Percentiles rank a stretch among this genome's conserved stretches.
phyloP scores from a whole-genome alignment of 1,284 basidiomycete species.

The Sporisorium iseilematis-ciliati region DNA sequence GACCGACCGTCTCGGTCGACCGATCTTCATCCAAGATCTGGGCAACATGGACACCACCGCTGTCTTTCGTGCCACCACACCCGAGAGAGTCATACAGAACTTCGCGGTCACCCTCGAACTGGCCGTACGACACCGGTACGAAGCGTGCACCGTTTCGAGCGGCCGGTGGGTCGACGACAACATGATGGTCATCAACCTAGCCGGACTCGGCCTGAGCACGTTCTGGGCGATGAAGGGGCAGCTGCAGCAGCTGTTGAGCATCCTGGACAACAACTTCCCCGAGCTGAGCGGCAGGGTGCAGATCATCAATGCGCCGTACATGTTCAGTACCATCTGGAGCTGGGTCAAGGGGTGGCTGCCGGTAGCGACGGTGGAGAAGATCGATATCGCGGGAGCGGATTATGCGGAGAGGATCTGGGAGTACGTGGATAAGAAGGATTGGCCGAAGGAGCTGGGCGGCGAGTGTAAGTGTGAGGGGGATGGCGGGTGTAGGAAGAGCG shows the following conservation, averaged over 20 bases:
- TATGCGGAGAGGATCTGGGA: conserved; percentile 51
- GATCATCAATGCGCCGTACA: conserved; percentile 67
- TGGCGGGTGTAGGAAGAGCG: conserved; percentile 52
- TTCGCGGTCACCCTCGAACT: conserved; percentile 67
- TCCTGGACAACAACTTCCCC: conserved; percentile 67
- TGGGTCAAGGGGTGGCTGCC: conserved; percentile 68
- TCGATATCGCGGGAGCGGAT: conserved; percentile 63
- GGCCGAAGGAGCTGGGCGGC: conserved; percentile 63
- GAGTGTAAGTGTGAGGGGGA: conserved; percentile 40
- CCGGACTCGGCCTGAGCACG: conserved; percentile 60
- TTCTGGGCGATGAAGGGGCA: conserved; percentile 67
- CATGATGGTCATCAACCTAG: conserved; percentile 66
- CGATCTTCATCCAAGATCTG: conserved; percentile 68
- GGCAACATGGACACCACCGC: conserved; percentile 55
- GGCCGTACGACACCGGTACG: conserved; percentile 61
- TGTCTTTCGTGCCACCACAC: conserved; percentile 58
- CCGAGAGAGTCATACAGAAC: conserved; percentile 63
- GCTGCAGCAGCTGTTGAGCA: conserved; percentile 59
- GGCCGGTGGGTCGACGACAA: conserved; percentile 65
- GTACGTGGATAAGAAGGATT: conserved; percentile 53
- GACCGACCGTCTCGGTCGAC: conserved; percentile 60
- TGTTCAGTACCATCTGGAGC: conserved; percentile 64
- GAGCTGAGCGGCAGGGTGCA: conserved; percentile 65
- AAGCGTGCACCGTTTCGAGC: conserved; percentile 45
- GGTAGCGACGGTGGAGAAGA: conserved; percentile 62